Evolutionary conservation across 73 alveolate genomes (phyloP).

Genomic region (Paramecium caudatum): DNA sequence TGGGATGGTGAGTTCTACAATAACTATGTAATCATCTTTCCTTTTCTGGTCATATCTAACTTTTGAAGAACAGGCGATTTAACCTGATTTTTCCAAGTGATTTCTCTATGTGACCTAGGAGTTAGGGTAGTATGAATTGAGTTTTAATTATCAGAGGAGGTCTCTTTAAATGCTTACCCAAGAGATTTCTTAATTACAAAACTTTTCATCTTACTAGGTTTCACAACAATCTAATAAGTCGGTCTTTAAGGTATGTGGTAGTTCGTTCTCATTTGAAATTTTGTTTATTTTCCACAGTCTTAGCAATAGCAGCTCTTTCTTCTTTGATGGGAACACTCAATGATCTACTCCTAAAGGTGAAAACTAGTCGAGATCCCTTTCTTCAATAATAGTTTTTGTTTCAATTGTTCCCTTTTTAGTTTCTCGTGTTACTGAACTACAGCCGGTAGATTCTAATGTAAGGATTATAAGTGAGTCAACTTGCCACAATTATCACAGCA

Average conservation of each 20-base stretch:
- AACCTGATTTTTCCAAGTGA: neutral
- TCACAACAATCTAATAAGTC: too few species aligned
- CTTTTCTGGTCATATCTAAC: neutral
- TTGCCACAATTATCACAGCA: constrained; percentile 11
- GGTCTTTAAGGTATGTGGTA: neutral
- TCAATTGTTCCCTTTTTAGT: too few species aligned
- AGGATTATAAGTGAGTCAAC: neutral
- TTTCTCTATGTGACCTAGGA: neutral
- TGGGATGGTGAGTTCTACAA: too few species aligned
- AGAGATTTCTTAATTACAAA: neutral
- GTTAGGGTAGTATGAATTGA: neutral
- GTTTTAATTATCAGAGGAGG: neutral
- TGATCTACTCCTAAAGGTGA: too few species aligned
- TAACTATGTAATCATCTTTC: neutral
- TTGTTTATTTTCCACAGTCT: constrained; percentile 1
- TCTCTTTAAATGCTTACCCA: neutral
- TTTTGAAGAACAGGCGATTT: neutral
- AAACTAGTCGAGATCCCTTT: neutral
- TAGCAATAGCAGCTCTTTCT: constrained; percentile 12
- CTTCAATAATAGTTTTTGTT: too few species aligned
- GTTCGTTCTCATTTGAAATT: neutral
- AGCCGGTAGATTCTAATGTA: neutral
- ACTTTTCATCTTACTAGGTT: neutral
- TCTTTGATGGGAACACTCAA: too few species aligned
- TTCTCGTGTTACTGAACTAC: neutral